Evolutionary conservation across 1,284 basidiomycete species (phyloP), one percentile per base, ranked within the genome.

Genomic region (Ganoderma meredithae): DNA sequence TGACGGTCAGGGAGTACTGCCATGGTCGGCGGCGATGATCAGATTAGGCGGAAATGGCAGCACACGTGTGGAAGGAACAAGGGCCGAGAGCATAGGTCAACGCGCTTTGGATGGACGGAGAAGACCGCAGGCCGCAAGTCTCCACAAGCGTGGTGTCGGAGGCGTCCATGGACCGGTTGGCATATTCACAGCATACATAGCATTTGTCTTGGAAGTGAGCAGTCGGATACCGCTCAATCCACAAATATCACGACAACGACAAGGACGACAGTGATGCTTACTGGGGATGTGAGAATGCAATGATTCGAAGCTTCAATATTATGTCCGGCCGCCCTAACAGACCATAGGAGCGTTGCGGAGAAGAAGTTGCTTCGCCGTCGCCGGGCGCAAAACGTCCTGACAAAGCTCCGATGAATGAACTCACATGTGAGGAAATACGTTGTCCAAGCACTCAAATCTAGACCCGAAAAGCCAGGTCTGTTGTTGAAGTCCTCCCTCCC

Each of bases 11-110:
- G 15, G 33, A 58, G 55, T 4, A 39, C 55, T 58, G 49, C 47
- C 53, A 55, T 59, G 63, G 63, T 43, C 61, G 56, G 64, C 63
- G 67, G 63, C 61, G 69, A 70, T 70, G 67, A 72, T 72, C 69
- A 52, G 69, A 72, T 72, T 62, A 61, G 25, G 60, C 66, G 43
- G 62, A 44, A 52, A 31, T 40, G 65, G 62, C 36, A 62, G 39
- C 58, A 25, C 68, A 67, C 69, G 69, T 70, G 68, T 49, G 60
- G 52, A 27, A 40, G 33, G 39, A 22, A 41, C 58, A 41, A 41
- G 39, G 47, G 47, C 25, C 47, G 47, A 27, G 47, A 52, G 22
- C 22, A 52, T 52, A 55, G 52, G 27, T 31, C 8, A 55, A 55
- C 52, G 52, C 17, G 25, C 52, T 25, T 33, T 55, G 47, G 47